Evolutionary conservation across 129 eudicot species (phyloP).

Genomic region (Pulicaria dysenterica): DNA sequence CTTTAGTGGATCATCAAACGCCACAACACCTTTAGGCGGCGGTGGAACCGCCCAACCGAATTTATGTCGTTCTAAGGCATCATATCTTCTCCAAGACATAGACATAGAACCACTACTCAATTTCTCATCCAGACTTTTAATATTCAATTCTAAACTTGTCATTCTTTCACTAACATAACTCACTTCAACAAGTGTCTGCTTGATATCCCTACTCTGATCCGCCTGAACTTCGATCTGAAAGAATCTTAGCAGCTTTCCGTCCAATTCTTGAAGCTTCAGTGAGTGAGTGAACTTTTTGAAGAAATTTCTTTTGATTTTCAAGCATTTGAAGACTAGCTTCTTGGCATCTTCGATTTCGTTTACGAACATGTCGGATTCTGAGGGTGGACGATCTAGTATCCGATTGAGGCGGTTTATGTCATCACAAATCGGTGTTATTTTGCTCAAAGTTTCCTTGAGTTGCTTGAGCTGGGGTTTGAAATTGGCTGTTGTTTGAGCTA

Average conservation of each 20-base stretch:
- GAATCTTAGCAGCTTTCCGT: slow-evolving; percentile 14
- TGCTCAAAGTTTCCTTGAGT: slow-evolving; percentile 4
- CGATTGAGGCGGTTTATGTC: background rate
- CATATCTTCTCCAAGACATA: background rate
- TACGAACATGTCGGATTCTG: background rate
- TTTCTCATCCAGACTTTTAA: background rate
- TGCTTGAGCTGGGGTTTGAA: slow-evolving; percentile 21
- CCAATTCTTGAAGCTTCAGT: slow-evolving; percentile 12
- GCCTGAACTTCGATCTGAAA: slow-evolving; percentile 37
- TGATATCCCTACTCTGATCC: slow-evolving; percentile 21
- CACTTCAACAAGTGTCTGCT: slow-evolving; percentile 11
- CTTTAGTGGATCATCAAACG: slow-evolving; percentile 17
- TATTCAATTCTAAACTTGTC: background rate
- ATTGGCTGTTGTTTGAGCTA: slow-evolving; percentile 12
- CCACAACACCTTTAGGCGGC: slow-evolving; percentile 22
- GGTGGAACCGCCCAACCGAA: slow-evolving; percentile 29
- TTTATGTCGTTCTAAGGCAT: background rate
- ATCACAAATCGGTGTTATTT: slow-evolving; percentile 4
- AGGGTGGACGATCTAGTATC: background rate
- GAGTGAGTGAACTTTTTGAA: slow-evolving; percentile 28
- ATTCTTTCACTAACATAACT: background rate
- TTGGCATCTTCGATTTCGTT: slow-evolving; percentile 17
- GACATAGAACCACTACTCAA: background rate
- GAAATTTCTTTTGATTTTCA: slow-evolving; percentile 21
- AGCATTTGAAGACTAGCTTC: slow-evolving; percentile 24